phyloP scores from a whole-genome alignment of 768 basidiomycete genomes.

The Daedaleopsis sinensis region DNA sequence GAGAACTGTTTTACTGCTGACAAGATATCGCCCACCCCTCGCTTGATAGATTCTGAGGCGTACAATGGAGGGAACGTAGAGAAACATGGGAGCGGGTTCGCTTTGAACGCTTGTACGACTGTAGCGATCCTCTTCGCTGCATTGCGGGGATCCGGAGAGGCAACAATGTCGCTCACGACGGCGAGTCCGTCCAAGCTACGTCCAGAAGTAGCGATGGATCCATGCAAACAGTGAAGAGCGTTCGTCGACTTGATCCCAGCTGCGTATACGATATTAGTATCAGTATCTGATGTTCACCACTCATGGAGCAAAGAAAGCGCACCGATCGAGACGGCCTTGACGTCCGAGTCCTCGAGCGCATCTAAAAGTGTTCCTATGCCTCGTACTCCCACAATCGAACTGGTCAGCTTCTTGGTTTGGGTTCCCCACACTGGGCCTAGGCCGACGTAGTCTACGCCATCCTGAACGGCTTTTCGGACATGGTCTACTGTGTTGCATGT shows the following conservation, averaged over 20 bases:
- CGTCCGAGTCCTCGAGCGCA: constrained; percentile 59
- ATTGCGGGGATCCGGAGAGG: constrained; percentile 55
- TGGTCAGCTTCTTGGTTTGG: constrained; percentile 72
- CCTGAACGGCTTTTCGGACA: constrained; percentile 58
- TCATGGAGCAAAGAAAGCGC: constrained; percentile 21
- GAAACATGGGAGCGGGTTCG: constrained; percentile 24
- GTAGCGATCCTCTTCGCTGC: constrained; percentile 50
- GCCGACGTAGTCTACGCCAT: constrained; percentile 83
- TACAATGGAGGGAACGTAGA: constrained; percentile 23
- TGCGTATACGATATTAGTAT: constrained; percentile 31
- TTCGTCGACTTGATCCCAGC: constrained; percentile 88
- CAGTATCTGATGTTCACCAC: background rate
- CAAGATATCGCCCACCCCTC: constrained; percentile 53
- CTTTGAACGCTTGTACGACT: constrained; percentile 48
- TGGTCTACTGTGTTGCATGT: constrained; percentile 74
- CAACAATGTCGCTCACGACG: constrained; percentile 85
- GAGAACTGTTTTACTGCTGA: constrained; percentile 48
- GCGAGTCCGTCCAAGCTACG: constrained; percentile 80
- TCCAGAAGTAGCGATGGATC: constrained; percentile 59
- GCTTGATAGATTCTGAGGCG: constrained; percentile 40
- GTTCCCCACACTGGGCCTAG: constrained; percentile 87
- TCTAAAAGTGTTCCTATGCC: constrained; percentile 70
- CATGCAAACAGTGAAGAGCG: constrained; percentile 74
- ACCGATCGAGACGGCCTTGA: constrained; percentile 90
- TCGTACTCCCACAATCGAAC: constrained; percentile 68